Conservation (phyloP, 768 basidiomycete species). For the Pseudohyphozyma bogoriensis region DNA sequence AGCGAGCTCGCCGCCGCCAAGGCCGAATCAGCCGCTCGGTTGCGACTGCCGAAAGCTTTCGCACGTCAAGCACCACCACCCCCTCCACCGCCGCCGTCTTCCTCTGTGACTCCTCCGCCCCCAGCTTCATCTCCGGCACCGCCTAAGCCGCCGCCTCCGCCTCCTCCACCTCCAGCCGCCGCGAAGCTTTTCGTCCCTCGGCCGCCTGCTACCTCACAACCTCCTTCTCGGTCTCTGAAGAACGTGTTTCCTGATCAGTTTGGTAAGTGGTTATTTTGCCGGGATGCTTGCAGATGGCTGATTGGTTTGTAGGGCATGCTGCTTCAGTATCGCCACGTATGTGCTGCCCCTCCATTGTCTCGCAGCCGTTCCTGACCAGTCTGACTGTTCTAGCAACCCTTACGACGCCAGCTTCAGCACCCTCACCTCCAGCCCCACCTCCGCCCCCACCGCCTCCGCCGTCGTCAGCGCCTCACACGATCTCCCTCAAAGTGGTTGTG, state of each 20-base stretch:
- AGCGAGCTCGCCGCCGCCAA: slow-evolving; percentile 33
- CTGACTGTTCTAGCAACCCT: neutral
- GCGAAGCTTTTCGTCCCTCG: too few species aligned
- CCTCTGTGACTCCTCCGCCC: slow-evolving; percentile 16
- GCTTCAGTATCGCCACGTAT: too few species aligned
- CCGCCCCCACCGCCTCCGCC: neutral
- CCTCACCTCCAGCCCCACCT: neutral
- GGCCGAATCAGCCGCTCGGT: slow-evolving; percentile 41
- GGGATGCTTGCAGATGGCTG: too few species aligned
- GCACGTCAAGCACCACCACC: slow-evolving; percentile 40
- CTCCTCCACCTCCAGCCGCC: slow-evolving; percentile 31
- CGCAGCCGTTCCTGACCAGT: too few species aligned
- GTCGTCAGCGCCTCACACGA: neutral
- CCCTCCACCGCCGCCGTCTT: slow-evolving; percentile 32
- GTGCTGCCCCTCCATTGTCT: too few species aligned
- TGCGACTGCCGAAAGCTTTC: slow-evolving; percentile 45
- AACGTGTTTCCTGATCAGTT: too few species aligned
- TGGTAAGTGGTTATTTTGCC: too few species aligned
- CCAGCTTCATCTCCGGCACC: slow-evolving; percentile 32
- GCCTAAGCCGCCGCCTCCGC: slow-evolving; percentile 35
- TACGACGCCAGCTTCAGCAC: neutral
- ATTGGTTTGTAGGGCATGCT: too few species aligned
- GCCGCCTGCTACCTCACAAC: too few species aligned
- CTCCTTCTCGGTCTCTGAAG: too few species aligned
- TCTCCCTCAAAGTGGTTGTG: neutral